These are phyloP conservation scores for Diplotaxis tenuifolia DNA, from an alignment of 345 rosid species.

Conservation along the genomic window DNA sequence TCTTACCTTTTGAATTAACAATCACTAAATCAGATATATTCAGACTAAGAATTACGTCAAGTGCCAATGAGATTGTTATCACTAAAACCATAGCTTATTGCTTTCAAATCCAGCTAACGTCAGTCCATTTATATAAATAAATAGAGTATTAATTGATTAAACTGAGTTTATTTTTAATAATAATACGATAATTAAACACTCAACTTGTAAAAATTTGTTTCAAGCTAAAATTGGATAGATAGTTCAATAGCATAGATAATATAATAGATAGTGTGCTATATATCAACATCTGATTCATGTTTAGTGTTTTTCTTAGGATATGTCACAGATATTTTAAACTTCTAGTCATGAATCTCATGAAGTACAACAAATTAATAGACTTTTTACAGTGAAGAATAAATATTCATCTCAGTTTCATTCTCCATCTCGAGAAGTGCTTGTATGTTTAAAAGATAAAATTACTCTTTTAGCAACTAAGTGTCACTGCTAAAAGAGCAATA, in stretches of 20 bases:
- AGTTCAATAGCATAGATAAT: not conserved
- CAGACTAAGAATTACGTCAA: slow-evolving; percentile 28
- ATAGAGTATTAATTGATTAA: not conserved
- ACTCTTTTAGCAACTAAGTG: not conserved
- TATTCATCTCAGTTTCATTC: not conserved
- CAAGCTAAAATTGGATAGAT: not conserved
- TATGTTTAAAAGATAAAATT: not conserved
- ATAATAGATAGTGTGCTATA: not conserved
- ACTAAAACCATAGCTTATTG: slow-evolving; percentile 5
- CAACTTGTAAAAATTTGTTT: not conserved
- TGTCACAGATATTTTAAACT: not conserved
- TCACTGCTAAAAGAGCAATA: too few species aligned
- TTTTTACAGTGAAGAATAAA: not conserved
- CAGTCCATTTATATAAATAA: not conserved
- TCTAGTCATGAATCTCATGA: not conserved
- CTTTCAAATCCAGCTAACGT: slow-evolving; percentile 24
- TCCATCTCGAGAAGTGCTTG: too few species aligned
- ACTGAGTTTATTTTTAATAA: too few species aligned
- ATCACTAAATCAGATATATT: slow-evolving; percentile 18
- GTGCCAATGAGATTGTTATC: slow-evolving; percentile 13
- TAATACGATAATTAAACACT: not conserved
- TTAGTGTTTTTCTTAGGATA: not conserved
- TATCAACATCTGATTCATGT: not conserved
- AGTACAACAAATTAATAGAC: not conserved
- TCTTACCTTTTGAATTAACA: not conserved